Conservation (phyloP, 2,329 filamentous ascomycete species). For the Bipolaris bicolor region DNA sequence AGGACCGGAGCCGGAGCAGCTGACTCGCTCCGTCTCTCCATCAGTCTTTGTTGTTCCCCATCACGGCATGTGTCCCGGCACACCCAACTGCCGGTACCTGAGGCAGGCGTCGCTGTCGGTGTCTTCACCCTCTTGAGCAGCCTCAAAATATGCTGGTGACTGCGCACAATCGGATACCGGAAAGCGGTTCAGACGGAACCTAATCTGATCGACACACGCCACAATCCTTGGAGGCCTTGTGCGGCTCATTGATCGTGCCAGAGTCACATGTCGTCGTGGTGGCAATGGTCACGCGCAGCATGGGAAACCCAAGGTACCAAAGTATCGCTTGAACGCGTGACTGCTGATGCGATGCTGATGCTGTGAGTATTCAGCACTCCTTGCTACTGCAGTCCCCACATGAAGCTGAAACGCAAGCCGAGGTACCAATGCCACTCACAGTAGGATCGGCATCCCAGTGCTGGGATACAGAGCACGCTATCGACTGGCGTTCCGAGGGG, state of each 20-base stretch:
- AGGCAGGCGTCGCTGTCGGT: background rate
- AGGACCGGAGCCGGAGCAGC: slow-evolving; percentile 2
- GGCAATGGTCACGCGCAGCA: background rate
- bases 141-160: background rate
- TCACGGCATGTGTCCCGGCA: background rate
- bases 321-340: background rate
- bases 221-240: slow-evolving; percentile 1
- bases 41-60: background rate
- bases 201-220: slow-evolving; percentile 13
- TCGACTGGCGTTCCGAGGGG: background rate
- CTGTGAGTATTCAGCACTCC: background rate
- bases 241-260: background rate
- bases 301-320: background rate
- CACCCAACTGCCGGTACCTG: background rate
- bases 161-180: background rate
- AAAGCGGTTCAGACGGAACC: slow-evolving; percentile 1
- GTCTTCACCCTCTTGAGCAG: background rate
- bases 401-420: background rate
- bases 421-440: background rate
- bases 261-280: background rate
- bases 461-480: background rate
- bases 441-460: background rate
- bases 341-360: background rate
- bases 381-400: background rate
- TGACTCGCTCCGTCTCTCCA: slow-evolving; percentile 4